Conservation (phyloP, 2,329 filamentous ascomycete genomes). For the Laburnicola sp. region DNA sequence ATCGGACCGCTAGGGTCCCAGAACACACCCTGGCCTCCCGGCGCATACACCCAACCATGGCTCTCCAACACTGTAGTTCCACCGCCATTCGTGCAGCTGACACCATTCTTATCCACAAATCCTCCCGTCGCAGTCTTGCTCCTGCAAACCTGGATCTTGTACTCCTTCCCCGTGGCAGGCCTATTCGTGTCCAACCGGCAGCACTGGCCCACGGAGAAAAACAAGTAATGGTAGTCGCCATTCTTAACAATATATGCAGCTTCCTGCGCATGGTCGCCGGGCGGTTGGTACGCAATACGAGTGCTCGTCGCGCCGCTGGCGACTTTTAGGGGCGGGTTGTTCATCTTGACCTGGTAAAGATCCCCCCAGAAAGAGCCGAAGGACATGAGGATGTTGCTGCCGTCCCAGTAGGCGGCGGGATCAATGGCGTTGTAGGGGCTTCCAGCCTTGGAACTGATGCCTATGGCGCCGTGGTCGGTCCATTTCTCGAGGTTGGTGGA, state of each 20-base stretch:
- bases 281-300: constrained; percentile 59
- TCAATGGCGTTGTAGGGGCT: constrained; percentile 58
- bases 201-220: constrained; percentile 64
- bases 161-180: constrained; percentile 63
- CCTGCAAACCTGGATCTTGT: constrained; percentile 68
- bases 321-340: constrained; percentile 36
- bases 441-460: constrained; percentile 49
- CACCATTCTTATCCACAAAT: constrained; percentile 61
- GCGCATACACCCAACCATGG: constrained; percentile 65
- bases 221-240: constrained; percentile 64
- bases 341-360: constrained; percentile 63
- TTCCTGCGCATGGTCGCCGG: constrained; percentile 59
- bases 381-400: constrained; percentile 62
- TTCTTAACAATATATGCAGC: constrained; percentile 60
- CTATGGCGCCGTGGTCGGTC: constrained; percentile 62
- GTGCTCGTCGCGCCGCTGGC: constrained; percentile 39
- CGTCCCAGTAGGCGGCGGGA: constrained; percentile 63
- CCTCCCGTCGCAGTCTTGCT: constrained; percentile 55
- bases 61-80: constrained; percentile 64
- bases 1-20: constrained; percentile 58
- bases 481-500: constrained; percentile 57
- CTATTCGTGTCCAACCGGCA: constrained; percentile 59
- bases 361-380: constrained; percentile 65
- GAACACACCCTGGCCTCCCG: constrained; percentile 66
- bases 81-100: constrained; percentile 58